Evolutionary conservation across 179 eudicot genomes (phyloP), one percentile per base, ranked within the genome.

Genomic region (Silene coronaria): DNA sequence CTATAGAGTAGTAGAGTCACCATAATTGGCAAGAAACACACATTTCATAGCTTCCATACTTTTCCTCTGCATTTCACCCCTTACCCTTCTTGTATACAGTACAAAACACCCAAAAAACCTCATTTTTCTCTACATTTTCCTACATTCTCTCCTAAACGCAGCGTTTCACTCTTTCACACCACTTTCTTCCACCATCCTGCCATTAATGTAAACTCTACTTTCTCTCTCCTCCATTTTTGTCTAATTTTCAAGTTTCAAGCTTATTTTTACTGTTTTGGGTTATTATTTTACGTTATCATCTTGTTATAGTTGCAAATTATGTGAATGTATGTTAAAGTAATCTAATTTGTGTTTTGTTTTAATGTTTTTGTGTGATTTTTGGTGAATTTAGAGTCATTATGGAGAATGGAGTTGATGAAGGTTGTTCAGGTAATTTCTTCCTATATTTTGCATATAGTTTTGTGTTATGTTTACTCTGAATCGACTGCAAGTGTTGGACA

Each of bases 321-420:
- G 27, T 21, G 36, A 58, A 17, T 3, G 32, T 46, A 46, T 28
- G 68, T 30, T 30, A 4, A 8, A 16, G 0, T 38, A 36, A 51
- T 17, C 58, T 75, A n/a, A 60, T 71, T 36, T 69, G 63, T 67
- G 34, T 10, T 16, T 66, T 22, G 30, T 75, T 69, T 34, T 1
- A 4, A 17, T 51, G 27, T 16, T 19, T 8, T 11, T 48, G 26
- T 36, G 27, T 27, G 68, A 64, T 3, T 22, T 60, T 60, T 70
- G 19, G 11, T 61, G 22, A 58, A 13, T 58, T 22, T 72, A 71
- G 79, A n/a, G 10, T 76, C 32, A 66, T 10, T 2, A 76, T 80
- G 83, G 76, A 80, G 74, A 70, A 76, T 42, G 73, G 74, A 58
- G 74, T 71, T 71, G n/a, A 60, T 30, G 80, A 76, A 26, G 80